phyloP scores from a whole-genome alignment of 2,329 filamentous ascomycete genomes.

The Colletotrichum trifolii region DNA sequence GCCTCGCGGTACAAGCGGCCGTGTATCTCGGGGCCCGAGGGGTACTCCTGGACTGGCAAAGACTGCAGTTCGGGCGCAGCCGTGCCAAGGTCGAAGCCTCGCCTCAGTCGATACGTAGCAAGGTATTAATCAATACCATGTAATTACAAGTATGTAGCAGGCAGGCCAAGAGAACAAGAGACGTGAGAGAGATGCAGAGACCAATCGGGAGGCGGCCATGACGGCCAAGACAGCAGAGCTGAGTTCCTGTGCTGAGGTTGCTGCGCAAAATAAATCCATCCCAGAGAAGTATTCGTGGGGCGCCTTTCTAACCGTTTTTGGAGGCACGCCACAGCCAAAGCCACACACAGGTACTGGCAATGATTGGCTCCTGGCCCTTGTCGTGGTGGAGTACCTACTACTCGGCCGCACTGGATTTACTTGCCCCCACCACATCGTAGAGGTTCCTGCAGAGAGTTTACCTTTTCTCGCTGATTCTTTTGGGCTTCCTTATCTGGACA shows the following conservation, averaged over 20 bases:
- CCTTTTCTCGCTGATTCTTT: constrained; percentile 22
- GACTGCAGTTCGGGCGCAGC: constrained; percentile 27
- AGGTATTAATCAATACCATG: background rate
- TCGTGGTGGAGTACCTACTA: too few species aligned
- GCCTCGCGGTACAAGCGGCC: constrained; percentile 28
- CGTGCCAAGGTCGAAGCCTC: constrained; percentile 19
- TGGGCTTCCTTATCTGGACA: constrained; percentile 31
- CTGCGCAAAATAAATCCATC: too few species aligned
- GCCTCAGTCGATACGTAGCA: too few species aligned
- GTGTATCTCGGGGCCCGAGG: constrained; percentile 24
- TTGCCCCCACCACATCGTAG: too few species aligned
- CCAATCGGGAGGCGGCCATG: constrained; percentile 31
- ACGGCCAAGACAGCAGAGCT: constrained; percentile 20
- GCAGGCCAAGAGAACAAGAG: constrained; percentile 3
- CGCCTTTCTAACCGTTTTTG: too few species aligned
- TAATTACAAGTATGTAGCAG: background rate
- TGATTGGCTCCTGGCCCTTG: too few species aligned
- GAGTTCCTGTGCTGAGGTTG: too few species aligned
- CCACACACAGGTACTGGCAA: too few species aligned
- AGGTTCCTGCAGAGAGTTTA: background rate
- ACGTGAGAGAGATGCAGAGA: constrained; percentile 7
- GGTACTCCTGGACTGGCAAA: constrained; percentile 24
- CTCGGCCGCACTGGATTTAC: too few species aligned
- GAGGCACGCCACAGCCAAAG: too few species aligned
- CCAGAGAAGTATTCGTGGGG: too few species aligned